Conservation (phyloP, 2,329 filamentous ascomycete genomes). For the Arthroderma uncinatum region DNA sequence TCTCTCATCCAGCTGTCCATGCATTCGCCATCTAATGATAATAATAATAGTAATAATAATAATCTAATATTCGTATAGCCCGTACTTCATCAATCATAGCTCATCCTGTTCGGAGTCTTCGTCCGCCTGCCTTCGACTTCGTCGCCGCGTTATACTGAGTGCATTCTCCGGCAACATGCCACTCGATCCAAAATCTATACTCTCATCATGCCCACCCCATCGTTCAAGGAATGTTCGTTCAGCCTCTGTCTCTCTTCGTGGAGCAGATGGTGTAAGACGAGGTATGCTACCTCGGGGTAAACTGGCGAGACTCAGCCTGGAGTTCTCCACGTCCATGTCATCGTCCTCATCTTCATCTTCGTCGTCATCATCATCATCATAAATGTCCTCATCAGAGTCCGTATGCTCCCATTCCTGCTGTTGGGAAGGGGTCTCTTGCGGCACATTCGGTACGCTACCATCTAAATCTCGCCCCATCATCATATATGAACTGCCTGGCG, state of each 20-base stretch:
- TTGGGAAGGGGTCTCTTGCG: conserved; percentile 34
- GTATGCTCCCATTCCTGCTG: conserved; percentile 63
- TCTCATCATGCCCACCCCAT: conserved; percentile 30
- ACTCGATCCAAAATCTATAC: conserved; percentile 22
- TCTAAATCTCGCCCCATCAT: conserved; percentile 57
- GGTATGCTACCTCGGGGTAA: conserved; percentile 19
- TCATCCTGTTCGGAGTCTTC: conserved; percentile 5
- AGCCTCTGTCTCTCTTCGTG: conserved; percentile 28
- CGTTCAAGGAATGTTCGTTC: conserved; percentile 30
- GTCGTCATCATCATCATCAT: conserved; percentile 31
- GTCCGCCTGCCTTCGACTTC: conserved; percentile 1
- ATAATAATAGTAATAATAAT: neutral
- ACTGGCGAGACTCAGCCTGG: conserved; percentile 14
- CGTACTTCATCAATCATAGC: neutral
- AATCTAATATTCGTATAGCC: neutral
- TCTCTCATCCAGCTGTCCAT: neutral
- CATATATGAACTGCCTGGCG: neutral
- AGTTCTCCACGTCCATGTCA: conserved; percentile 5
- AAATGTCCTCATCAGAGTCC: conserved; percentile 57
- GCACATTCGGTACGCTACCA: conserved; percentile 51
- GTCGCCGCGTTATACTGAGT: conserved; percentile 9
- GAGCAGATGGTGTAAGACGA: conserved; percentile 20
- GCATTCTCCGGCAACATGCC: conserved; percentile 25
- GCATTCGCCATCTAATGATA: neutral
- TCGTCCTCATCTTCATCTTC: conserved; percentile 27